phyloP scores from a whole-genome alignment of 768 basidiomycete genomes.

The Suillus fuscotomentosus region DNA sequence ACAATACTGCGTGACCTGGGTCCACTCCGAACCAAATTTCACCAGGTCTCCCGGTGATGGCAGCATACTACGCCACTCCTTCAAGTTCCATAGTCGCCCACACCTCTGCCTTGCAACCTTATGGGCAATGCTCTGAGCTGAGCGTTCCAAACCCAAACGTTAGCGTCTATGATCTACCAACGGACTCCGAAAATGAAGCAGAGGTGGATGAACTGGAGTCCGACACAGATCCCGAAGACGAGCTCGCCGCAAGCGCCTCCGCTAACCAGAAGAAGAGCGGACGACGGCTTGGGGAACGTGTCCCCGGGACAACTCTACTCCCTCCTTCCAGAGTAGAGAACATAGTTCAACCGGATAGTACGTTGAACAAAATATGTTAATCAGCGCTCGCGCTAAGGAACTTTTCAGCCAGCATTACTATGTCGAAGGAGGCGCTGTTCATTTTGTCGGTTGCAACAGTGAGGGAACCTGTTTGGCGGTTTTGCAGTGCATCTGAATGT shows the following conservation, averaged over 20 bases:
- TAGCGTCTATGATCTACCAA: conserved; percentile 31
- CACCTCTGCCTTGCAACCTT: conserved; percentile 31
- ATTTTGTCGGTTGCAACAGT: conserved; percentile 78
- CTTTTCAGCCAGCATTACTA: conserved; percentile 46
- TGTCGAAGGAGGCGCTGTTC: conserved; percentile 77
- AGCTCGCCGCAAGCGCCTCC: conserved; percentile 25
- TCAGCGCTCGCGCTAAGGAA: not conserved
- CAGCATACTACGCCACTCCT: conserved; percentile 29
- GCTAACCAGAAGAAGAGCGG: conserved; percentile 25
- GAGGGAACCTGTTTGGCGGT: conserved; percentile 23
- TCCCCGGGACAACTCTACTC: conserved; percentile 64
- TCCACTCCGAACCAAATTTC: not conserved
- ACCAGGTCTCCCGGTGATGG: conserved; percentile 16
- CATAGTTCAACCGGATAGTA: conserved; percentile 79
- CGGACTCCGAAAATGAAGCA: conserved; percentile 32
- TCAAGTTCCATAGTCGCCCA: conserved; percentile 24
- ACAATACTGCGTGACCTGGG: not conserved
- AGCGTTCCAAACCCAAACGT: conserved; percentile 22
- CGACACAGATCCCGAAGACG: conserved; percentile 26
- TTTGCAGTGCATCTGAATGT: conserved; percentile 3
- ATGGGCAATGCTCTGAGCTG: conserved; percentile 24
- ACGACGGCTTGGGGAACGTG: conserved; percentile 39
- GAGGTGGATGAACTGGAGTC: conserved; percentile 35
- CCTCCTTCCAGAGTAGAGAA: conserved; percentile 69
- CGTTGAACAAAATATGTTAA: conserved; percentile 16